Evolutionary conservation across 1,284 basidiomycete species (phyloP).

Genomic region (Leccinum cinnamomeum): DNA sequence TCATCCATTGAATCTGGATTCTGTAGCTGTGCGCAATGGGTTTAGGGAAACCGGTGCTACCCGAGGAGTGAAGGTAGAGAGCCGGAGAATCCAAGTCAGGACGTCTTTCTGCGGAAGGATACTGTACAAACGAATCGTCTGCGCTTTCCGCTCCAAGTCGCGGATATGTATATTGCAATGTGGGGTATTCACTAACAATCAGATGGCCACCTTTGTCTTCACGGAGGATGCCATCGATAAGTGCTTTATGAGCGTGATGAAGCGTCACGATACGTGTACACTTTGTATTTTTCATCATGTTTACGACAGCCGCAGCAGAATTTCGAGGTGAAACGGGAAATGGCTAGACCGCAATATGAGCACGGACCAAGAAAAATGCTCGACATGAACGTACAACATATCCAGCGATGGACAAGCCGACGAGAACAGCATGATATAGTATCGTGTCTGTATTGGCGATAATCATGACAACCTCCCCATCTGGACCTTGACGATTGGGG

Average conservation of each 20-base stretch:
- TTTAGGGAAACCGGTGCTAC: constrained; percentile 39
- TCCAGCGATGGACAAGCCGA: neutral
- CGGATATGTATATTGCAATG: constrained; percentile 32
- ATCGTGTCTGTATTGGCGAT: neutral
- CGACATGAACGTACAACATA: neutral
- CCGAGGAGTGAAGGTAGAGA: constrained; percentile 40
- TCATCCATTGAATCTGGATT: no score
- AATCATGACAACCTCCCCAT: neutral
- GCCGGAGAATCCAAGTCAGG: constrained; percentile 20
- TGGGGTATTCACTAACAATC: constrained; percentile 31
- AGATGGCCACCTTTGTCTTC: neutral
- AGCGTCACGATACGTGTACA: constrained; percentile 36
- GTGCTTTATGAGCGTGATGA: constrained; percentile 20
- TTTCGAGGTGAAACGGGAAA: neutral
- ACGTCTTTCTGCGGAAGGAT: constrained; percentile 18
- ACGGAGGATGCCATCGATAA: constrained; percentile 29
- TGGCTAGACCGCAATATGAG: no score
- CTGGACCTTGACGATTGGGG: neutral
- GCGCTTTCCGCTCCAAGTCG: constrained; percentile 32
- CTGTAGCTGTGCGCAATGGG: constrained; percentile 26
- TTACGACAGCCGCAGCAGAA: neutral
- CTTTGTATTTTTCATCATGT: constrained; percentile 29
- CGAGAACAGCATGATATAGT: neutral
- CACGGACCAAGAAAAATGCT: neutral
- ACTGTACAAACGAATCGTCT: constrained; percentile 30